phyloP scores from a whole-genome alignment of 441 rosid species.

The Erodium texanum region DNA sequence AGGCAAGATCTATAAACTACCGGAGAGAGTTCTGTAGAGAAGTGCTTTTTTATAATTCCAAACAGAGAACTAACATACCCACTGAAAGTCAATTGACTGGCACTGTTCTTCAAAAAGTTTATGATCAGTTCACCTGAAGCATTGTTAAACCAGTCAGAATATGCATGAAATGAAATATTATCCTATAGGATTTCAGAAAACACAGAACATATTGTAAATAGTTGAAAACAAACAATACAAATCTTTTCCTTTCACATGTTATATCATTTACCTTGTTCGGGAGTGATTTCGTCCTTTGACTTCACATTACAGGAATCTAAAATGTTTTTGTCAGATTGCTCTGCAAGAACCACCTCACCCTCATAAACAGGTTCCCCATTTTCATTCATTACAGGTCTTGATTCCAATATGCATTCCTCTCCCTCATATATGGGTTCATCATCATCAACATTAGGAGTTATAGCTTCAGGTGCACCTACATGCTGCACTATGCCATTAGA shows the following conservation, averaged over 20 bases:
- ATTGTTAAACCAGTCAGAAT: slow-evolving; percentile 19
- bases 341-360: slow-evolving; percentile 89
- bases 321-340: slow-evolving; percentile 47
- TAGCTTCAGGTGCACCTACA: slow-evolving; percentile 37
- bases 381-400: slow-evolving; percentile 40
- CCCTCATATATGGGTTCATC: slow-evolving; percentile 95
- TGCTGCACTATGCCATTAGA: slow-evolving; percentile 37
- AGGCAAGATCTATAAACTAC: neutral
- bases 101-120: slow-evolving; percentile 71
- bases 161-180: neutral
- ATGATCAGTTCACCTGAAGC: slow-evolving; percentile 64
- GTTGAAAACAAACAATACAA: neutral
- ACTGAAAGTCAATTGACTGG: slow-evolving; percentile 73
- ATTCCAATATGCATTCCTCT: slow-evolving; percentile 74
- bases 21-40: no score
- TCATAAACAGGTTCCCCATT: slow-evolving; percentile 79
- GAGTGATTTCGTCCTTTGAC: slow-evolving; percentile 50
- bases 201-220: slow-evolving; percentile 5
- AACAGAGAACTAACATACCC: slow-evolving; percentile 47
- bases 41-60: slow-evolving; percentile 8
- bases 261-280: slow-evolving; percentile 47
- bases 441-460: slow-evolving; percentile 49
- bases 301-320: slow-evolving; percentile 29
- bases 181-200: neutral
- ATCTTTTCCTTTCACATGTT: slow-evolving; percentile 5